Evolutionary conservation across 176 grass and related monocot genomes (phyloP).

Genomic region (Areca catechu): DNA sequence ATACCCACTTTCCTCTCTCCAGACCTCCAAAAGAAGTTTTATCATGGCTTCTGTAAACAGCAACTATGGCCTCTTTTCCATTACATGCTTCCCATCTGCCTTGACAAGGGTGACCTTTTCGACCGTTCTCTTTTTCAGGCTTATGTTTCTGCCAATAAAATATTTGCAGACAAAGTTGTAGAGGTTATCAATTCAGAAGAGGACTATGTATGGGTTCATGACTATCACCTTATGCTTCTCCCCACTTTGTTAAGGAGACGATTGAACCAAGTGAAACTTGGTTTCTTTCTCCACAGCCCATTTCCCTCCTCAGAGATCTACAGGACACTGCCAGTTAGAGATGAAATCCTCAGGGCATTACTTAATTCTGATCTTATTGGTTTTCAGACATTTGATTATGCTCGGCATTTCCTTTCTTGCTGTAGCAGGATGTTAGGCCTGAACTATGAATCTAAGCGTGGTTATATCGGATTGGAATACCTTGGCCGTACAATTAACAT

Average conservation of each 20-base stretch:
- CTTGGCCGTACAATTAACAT: constrained; percentile 72
- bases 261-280: too few species aligned
- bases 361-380: constrained; percentile 94
- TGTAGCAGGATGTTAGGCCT: constrained; percentile 80
- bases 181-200: constrained; percentile 92
- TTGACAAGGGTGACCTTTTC: constrained; percentile 83
- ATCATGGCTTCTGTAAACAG: constrained; percentile 94
- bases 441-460: constrained; percentile 83
- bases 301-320: too few species aligned
- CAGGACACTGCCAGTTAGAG: too few species aligned
- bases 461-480: constrained; percentile 85
- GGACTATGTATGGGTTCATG: constrained; percentile 94
- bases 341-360: constrained; percentile 80
- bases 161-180: constrained; percentile 86
- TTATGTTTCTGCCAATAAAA: constrained; percentile 80
- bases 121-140: constrained; percentile 73
- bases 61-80: constrained; percentile 92
- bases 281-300: too few species aligned
- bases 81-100: constrained; percentile 90
- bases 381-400: constrained; percentile 96
- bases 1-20: constrained; percentile 61
- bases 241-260: too few species aligned
- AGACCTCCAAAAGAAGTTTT: constrained; percentile 62
- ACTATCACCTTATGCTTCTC: too few species aligned
- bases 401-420: constrained; percentile 84